Evolutionary conservation across 2,329 filamentous ascomycete species (phyloP), one percentile per base, ranked within the genome.

Genomic region (Penicillium sp.): DNA sequence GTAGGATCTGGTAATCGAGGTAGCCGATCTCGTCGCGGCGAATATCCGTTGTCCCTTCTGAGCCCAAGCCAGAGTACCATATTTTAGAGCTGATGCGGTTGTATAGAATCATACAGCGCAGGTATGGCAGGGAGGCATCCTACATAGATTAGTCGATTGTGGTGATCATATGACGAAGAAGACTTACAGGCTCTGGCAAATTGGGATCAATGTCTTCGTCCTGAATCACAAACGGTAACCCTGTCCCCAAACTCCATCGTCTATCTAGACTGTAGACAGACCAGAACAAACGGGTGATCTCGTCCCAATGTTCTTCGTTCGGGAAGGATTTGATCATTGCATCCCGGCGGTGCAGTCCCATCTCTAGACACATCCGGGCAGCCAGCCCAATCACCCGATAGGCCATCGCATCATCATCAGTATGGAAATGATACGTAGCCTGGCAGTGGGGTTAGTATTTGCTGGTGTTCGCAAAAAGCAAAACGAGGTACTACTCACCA

Each of bases 331-430:
- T 84, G 49, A 86, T 77, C 54, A 96, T 80, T 0, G 87, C 89
- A 59, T 90, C 87, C 53, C 85, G 83, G 40, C 90, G 84, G 75
- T 96, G 90, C n/a, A 96, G 79, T 2, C 92, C 92, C 55, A 95
- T 78, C 70, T 92, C 89, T 27, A 91, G 75, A 58, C 90, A 95
- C 70, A 94, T 82, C 4, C 92, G 83, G 13, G 88, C 85, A 3
- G 92, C 89, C 57, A 95, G 82, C 1, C 92, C 92, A 68, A 95
- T 92, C 42, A 94, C 81, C 11, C 92, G 85, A 88, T 93, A 97
- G 0, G 91, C 89, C 48, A 94, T 81, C 3, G 88, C 82, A 71
- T 97, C 92, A 59, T 96, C 90, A 63, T 93, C 92, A 38, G 85
- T 86, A 47, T 96, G 85, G 67, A 95, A 97, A 60, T 93, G 83